Evolutionary conservation across 352 stramenopile genomes (phyloP).

Genomic region (Pythium phragmitis): DNA sequence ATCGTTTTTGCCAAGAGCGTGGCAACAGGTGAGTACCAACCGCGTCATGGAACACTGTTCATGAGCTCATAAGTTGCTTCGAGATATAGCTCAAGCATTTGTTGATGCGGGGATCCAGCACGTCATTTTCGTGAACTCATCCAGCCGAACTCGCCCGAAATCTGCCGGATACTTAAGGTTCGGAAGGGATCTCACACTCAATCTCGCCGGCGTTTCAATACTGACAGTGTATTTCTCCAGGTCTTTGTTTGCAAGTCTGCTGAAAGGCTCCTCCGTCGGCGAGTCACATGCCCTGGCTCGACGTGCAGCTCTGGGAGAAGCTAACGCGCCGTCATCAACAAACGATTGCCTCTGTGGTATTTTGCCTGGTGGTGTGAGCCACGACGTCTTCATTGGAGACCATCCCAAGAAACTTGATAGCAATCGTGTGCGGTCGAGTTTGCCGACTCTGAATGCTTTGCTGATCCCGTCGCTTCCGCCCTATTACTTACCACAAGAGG

Average conservation of each 20-base stretch:
- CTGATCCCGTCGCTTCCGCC: constrained; percentile 60
- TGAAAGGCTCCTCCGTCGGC: constrained; percentile 37
- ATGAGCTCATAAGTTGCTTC: neutral
- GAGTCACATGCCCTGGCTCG: constrained; percentile 28
- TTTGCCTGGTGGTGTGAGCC: constrained; percentile 21
- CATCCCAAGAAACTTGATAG: constrained; percentile 8
- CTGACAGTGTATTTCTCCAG: constrained; percentile 8
- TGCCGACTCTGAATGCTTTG: constrained; percentile 38
- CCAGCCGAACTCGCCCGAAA: constrained; percentile 32
- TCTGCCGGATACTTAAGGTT: constrained; percentile 57
- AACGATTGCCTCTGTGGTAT: constrained; percentile 25
- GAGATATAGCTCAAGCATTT: constrained; percentile 43
- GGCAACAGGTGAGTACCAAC: constrained; percentile 16
- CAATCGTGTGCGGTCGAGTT: constrained; percentile 20
- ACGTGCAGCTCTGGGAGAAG: constrained; percentile 15
- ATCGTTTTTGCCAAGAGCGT: constrained; percentile 26
- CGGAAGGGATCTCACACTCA: neutral
- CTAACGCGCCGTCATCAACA: neutral
- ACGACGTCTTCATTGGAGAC: constrained; percentile 28
- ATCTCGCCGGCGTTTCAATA: neutral
- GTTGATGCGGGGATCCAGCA: constrained; percentile 42
- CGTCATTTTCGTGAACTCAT: constrained; percentile 60
- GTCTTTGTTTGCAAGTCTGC: constrained; percentile 46
- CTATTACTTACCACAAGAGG: constrained; percentile 53
- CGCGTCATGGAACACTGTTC: neutral